Conservation (phyloP, 768 basidiomycete genomes). For the Lentinula lateritia region DNA sequence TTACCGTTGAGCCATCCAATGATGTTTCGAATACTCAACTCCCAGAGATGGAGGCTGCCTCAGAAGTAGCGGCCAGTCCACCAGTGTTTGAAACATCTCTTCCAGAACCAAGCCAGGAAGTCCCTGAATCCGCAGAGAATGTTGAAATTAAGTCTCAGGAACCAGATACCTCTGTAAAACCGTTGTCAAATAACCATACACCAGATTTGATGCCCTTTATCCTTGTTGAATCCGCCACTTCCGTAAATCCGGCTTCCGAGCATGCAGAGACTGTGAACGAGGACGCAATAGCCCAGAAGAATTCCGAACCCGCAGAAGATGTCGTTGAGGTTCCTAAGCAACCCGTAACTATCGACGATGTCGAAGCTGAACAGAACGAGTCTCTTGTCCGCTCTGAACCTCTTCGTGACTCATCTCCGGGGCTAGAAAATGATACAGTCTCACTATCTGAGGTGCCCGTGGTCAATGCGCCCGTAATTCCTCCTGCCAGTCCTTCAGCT, state of each 20-base stretch:
- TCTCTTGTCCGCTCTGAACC: neutral
- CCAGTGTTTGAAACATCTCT: neutral
- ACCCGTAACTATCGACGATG: neutral
- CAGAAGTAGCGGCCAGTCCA: neutral
- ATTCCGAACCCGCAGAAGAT: neutral
- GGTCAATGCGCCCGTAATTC: neutral
- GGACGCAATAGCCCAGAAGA: too few relatives aligned
- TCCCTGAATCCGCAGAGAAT: neutral
- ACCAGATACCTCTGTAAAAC: neutral
- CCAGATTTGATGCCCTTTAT: neutral
- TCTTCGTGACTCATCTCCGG: neutral
- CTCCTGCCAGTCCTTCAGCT: neutral
- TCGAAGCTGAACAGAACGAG: neutral
- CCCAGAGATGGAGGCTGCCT: neutral
- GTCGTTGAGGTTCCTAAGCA: too few relatives aligned
- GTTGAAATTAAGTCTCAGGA: neutral
- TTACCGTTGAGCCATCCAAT: neutral
- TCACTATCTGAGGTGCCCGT: neutral
- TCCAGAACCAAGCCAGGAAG: neutral
- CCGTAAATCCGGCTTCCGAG: neutral
- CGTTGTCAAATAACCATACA: neutral
- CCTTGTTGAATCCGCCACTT: neutral
- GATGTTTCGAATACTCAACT: neutral
- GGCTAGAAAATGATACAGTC: neutral
- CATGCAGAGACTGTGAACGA: neutral